These are phyloP conservation scores for Xanthoparmelia taractica DNA, from an alignment of 495 filamentous ascomycete species.

Conservation along the genomic window DNA sequence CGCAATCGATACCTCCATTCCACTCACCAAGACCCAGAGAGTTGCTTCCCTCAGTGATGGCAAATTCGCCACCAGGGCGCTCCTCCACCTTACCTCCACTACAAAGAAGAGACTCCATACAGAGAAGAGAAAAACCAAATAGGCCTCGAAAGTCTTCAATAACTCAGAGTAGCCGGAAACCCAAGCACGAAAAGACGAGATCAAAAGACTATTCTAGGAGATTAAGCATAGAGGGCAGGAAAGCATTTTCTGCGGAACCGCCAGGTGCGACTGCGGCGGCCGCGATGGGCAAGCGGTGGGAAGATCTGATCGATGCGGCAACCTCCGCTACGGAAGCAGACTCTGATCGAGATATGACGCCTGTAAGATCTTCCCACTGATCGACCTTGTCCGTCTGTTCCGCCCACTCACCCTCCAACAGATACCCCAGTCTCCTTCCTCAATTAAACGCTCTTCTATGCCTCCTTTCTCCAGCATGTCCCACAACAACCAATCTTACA, in stretches of 20 bases:
- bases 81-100: constrained; percentile 80
- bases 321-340: constrained; percentile 82
- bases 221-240: constrained; percentile 66
- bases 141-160: constrained; percentile 80
- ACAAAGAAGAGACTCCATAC: constrained; percentile 28
- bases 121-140: constrained; percentile 51
- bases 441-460: constrained; percentile 64
- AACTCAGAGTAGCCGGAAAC: constrained; percentile 59
- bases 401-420: constrained; percentile 26
- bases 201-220: constrained; percentile 61
- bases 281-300: constrained; percentile 81
- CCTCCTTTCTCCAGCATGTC: constrained; percentile 55
- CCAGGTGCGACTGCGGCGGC: constrained; percentile 47
- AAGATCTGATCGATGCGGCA: constrained; percentile 86
- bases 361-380: constrained; percentile 45
- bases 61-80: constrained; percentile 73
- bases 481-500: constrained; percentile 66
- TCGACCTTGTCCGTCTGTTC: neutral
- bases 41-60: constrained; percentile 72
- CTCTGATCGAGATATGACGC: constrained; percentile 76
- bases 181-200: constrained; percentile 68
- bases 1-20: constrained; percentile 57
- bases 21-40: constrained; percentile 56
- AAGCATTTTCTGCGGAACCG: constrained; percentile 78
- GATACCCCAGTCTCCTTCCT: constrained; percentile 62